phyloP scores from a whole-genome alignment of 2,329 filamentous ascomycete species.

The Hymenoscyphus repandus region DNA sequence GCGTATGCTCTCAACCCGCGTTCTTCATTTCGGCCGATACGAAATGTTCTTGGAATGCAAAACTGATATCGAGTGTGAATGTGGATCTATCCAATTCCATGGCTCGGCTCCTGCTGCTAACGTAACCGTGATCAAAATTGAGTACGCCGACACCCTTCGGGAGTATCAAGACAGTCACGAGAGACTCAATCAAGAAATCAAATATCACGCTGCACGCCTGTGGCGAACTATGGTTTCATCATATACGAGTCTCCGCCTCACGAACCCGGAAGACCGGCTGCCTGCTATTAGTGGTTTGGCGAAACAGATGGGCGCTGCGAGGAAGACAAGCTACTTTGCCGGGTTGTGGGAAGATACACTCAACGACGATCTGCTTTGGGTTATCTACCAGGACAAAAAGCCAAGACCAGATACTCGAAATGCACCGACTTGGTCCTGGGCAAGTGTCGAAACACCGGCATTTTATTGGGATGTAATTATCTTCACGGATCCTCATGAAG shows the following conservation, averaged over 20 bases:
- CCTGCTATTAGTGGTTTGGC: slow-evolving; percentile 3
- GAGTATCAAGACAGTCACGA: not conserved
- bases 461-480: slow-evolving; percentile 1
- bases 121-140: not conserved
- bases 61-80: not conserved
- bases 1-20: slow-evolving; percentile 9
- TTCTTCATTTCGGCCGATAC: slow-evolving; percentile 5
- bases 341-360: slow-evolving; percentile 3
- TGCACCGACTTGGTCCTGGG: not conserved
- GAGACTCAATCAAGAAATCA: not conserved
- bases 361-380: slow-evolving; percentile 2
- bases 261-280: slow-evolving; percentile 1
- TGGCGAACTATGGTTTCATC: slow-evolving; percentile 3
- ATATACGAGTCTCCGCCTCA: not conserved
- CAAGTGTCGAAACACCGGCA: not conserved
- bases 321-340: slow-evolving; percentile 4
- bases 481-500: not conserved
- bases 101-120: not conserved
- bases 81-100: not conserved
- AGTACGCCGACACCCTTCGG: not conserved
- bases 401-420: not conserved
- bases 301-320: not conserved
- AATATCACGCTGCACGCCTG: not conserved
- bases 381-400: not conserved
- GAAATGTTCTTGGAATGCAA: slow-evolving; percentile 10